These are phyloP conservation scores for Neofusicoccum kwambonambiense DNA, from an alignment of 2,329 filamentous ascomycete genomes.

Conservation along the genomic window DNA sequence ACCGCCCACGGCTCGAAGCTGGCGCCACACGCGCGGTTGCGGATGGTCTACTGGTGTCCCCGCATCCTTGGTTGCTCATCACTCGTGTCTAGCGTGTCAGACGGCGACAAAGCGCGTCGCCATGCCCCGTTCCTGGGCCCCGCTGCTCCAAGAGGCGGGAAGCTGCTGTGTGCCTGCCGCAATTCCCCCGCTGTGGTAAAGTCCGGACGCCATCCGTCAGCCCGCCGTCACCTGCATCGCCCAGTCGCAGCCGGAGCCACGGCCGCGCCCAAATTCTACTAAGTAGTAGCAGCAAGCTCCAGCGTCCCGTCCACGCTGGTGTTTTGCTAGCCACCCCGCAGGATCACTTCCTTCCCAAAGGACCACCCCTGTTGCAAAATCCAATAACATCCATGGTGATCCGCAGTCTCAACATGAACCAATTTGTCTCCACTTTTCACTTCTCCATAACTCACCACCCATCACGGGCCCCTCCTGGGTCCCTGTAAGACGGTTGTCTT, in stretches of 20 bases:
- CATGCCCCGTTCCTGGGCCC: not conserved
- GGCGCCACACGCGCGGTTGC: not conserved
- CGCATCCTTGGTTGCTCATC: not conserved
- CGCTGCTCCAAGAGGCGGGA: not conserved
- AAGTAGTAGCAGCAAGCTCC: not conserved
- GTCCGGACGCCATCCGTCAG: not conserved
- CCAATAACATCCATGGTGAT: not conserved
- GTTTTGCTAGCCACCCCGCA: not conserved
- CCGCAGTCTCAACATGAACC: not conserved
- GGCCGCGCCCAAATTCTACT: not conserved
- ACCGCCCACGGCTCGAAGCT: not conserved
- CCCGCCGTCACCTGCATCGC: not conserved
- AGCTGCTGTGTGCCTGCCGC: not conserved
- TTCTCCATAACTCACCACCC: too few relatives aligned
- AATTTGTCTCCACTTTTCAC: too few relatives aligned
- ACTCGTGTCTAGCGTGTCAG: not conserved
- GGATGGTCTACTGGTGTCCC: not conserved
- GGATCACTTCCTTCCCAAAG: not conserved
- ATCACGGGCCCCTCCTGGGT: too few relatives aligned
- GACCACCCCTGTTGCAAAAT: not conserved
- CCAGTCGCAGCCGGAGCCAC: not conserved
- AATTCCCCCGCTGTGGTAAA: not conserved
- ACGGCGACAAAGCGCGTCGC: not conserved
- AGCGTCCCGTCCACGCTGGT: not conserved
- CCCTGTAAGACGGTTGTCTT: not conserved